These are phyloP conservation scores for Plantago rigida DNA, from an alignment of 305 asterid genomes.

Conservation along the genomic window DNA sequence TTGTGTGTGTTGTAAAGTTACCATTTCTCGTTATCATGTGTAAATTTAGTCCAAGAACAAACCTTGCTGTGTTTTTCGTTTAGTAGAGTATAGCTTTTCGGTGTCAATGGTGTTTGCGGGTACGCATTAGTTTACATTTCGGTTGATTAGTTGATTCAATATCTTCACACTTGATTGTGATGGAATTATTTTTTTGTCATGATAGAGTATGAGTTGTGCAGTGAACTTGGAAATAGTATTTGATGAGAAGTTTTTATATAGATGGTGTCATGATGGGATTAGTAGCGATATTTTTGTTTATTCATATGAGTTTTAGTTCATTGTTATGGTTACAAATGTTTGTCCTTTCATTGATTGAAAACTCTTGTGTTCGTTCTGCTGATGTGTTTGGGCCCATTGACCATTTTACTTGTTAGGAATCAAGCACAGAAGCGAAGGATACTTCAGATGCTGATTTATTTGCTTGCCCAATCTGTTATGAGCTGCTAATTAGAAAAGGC, in stretches of 20 bases:
- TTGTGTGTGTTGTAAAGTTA: background rate
- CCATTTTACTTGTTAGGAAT: slow-evolving; percentile 38
- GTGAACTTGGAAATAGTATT: too few species aligned
- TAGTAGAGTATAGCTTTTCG: background rate
- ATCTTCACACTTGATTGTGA: background rate
- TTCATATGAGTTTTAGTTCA: background rate
- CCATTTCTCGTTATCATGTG: too few species aligned
- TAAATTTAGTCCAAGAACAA: too few species aligned
- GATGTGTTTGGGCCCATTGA: background rate
- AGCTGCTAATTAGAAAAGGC: slow-evolving; percentile 72
- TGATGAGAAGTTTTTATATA: too few species aligned
- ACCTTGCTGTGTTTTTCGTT: too few species aligned
- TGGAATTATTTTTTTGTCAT: too few species aligned
- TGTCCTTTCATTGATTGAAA: slow-evolving; percentile 11
- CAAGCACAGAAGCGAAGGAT: slow-evolving; percentile 31
- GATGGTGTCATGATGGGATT: background rate
- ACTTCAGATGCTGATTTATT: slow-evolving; percentile 48
- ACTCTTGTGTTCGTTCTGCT: slow-evolving; percentile 16
- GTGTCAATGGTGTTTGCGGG: background rate
- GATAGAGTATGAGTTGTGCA: too few species aligned
- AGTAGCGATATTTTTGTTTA: background rate
- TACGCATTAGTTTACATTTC: background rate
- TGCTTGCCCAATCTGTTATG: slow-evolving; percentile 85
- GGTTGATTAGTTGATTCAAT: background rate
- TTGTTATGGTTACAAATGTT: slow-evolving; percentile 2